Base-by-base conservation (phyloP, 805 yeast genomes). In the Blastobotrys mokoenaii region DNA sequence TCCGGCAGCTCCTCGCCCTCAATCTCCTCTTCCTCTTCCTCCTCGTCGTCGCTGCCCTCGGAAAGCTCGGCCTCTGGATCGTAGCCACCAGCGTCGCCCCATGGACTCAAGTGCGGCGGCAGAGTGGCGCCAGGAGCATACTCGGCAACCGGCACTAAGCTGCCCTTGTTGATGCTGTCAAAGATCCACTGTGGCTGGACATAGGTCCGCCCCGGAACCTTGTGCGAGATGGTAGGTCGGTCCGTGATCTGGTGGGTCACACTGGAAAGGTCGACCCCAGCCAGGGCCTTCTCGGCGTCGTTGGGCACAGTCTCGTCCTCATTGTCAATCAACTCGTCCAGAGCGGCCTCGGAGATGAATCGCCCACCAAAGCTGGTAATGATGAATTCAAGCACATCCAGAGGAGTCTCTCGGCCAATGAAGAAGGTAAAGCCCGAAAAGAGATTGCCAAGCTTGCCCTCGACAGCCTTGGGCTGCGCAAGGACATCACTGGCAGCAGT, bases 181-280 rank as follows among this genome's bases (percentile, higher is more conserved):
- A 93, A 89, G 27, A 93, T 73, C 98, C 98, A 93, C 71, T 93
- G 98, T 15, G 98, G 98, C 69, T 93, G 98, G 40, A 90, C 65
- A 61, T 93, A 93, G 0, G 95, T 85, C 71, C 97, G 79, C 43
- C 96, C 96, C 49, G 87, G 83, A 38, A 88, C 86, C 62, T 81
- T 85, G 51, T 77, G 73, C 25, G 73, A 62, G 38, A 90, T 65
- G 58, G 79, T 80, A 27, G 98, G 97, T 66, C 98, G 80, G 66
- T 93, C 98, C 52, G 82, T 81, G 55, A 93, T 82, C 66, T 90
- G 97, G 65, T 93, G 98, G 12, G 98, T 93, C 41, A 93, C 77
- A 42, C 72, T 68, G 27, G 78, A 70, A 46, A 86, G 69, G 60
- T 83, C 82, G 51, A 82, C 68, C 48, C 64, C 56, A 41, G 62